Percentiles rank a stretch among this genome's conserved stretches.
Evolutionary conservation across 352 stramenopile species (phyloP).

Genomic region (Globisporangium iwayamae): DNA sequence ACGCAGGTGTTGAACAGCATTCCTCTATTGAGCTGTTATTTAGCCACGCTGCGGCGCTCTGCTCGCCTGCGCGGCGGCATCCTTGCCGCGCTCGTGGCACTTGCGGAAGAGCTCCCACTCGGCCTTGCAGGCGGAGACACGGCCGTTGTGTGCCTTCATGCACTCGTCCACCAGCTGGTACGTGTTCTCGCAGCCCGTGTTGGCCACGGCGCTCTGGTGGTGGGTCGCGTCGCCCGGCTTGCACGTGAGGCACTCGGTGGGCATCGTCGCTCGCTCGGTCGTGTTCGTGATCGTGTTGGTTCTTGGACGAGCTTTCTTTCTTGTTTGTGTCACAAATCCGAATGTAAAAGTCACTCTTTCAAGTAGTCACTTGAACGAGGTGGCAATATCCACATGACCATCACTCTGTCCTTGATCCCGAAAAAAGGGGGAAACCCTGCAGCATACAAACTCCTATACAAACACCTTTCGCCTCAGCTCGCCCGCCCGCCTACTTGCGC

Average conservation of each 20-base stretch:
- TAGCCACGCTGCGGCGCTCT: neutral
- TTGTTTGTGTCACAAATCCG: neutral
- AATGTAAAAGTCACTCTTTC: neutral
- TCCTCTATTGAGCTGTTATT: conserved; percentile 1
- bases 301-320: too few species aligned
- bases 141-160: conserved; percentile 77
- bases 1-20: too few species aligned
- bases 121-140: conserved; percentile 71
- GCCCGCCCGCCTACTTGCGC: neutral
- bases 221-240: conserved; percentile 65
- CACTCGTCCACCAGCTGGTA: conserved; percentile 75
- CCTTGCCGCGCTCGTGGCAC: conserved; percentile 62
- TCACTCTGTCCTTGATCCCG: neutral
- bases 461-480: neutral
- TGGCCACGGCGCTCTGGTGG: conserved; percentile 62
- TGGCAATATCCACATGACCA: neutral
- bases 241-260: conserved; percentile 70
- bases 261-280: conserved; percentile 26
- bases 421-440: neutral
- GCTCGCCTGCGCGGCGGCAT: conserved; percentile 8
- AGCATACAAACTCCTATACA: neutral
- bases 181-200: conserved; percentile 59
- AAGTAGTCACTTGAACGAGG: neutral
- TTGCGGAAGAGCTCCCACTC: conserved; percentile 75
- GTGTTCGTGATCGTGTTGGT: neutral